Evolutionary conservation across 2,329 filamentous ascomycete genomes (phyloP).

Genomic region (Neoscytalidium dimidiatum): DNA sequence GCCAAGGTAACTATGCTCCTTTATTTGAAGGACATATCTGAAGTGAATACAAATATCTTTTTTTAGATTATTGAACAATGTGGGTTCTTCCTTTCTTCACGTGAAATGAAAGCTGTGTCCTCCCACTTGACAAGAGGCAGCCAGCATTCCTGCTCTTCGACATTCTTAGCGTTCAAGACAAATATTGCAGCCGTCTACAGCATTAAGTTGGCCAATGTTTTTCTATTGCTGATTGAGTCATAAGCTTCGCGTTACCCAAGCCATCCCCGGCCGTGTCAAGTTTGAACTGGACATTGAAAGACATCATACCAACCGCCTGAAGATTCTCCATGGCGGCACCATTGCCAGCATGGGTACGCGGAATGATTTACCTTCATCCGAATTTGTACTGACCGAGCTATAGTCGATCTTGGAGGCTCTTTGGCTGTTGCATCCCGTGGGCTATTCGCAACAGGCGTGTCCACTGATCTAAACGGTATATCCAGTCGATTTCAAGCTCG

Average conservation of each 20-base stretch:
- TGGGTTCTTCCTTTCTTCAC: background rate
- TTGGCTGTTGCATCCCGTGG: slow-evolving; percentile 66
- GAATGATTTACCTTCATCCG: background rate
- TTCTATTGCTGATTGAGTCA: background rate
- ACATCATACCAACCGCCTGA: slow-evolving; percentile 78
- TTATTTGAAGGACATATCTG: background rate
- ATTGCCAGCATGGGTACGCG: slow-evolving; percentile 67
- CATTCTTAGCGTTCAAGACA: background rate
- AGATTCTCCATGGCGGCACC: slow-evolving; percentile 76
- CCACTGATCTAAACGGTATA: slow-evolving; percentile 63
- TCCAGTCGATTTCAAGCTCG: background rate
- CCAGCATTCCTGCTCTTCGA: background rate
- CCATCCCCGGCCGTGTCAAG: slow-evolving; percentile 66
- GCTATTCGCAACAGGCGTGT: slow-evolving; percentile 66
- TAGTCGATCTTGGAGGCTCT: slow-evolving; percentile 66
- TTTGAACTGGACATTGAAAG: slow-evolving; percentile 76
- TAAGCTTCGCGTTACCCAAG: slow-evolving; percentile 68
- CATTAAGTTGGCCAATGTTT: background rate
- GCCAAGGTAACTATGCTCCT: slow-evolving; percentile 63
- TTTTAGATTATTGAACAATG: slow-evolving; percentile 44
- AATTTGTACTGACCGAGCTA: slow-evolving; percentile 1
- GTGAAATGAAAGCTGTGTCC: no score
- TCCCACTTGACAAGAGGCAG: background rate
- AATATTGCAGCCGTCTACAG: background rate
- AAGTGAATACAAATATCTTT: background rate